Evolutionary conservation across 2,329 filamentous ascomycete genomes (phyloP).

Genomic region (Verticillium tricorpus): DNA sequence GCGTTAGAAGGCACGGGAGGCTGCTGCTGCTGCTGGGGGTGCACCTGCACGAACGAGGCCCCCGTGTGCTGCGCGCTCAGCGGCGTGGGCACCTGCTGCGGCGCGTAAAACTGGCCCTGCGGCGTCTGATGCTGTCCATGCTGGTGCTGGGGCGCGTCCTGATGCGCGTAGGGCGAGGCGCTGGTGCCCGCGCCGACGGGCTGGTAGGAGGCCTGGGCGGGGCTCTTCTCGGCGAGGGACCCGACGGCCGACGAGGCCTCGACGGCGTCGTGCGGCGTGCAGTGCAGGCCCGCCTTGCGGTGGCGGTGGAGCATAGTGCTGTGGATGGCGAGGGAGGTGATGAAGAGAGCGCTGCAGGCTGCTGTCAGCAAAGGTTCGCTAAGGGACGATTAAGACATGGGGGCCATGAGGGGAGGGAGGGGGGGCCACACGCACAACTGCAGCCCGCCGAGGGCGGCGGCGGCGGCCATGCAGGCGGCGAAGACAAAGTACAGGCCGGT

Average conservation of each 20-base stretch:
- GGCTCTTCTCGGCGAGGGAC: background rate
- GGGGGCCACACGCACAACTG: slow-evolving; percentile 33
- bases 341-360: slow-evolving; percentile 33
- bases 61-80: slow-evolving; percentile 6
- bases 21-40: slow-evolving; percentile 6
- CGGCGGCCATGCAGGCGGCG: slow-evolving; percentile 25
- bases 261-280: slow-evolving; percentile 19
- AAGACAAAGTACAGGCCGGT: slow-evolving; percentile 11
- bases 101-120: slow-evolving; percentile 8
- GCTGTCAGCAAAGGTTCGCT: background rate
- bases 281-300: slow-evolving; percentile 36
- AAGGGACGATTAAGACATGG: too few species aligned
- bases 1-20: background rate
- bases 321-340: slow-evolving; percentile 35
- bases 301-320: slow-evolving; percentile 37
- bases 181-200: background rate
- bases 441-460: slow-evolving; percentile 34
- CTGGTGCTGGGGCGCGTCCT: background rate
- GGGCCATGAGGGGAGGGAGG: too few species aligned
- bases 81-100: slow-evolving; percentile 7
- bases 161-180: background rate
- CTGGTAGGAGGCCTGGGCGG: background rate
- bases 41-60: background rate
- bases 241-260: background rate
- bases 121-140: slow-evolving; percentile 14